phyloP scores from a whole-genome alignment of 345 rosid species.

The Hypericum perforatum region DNA sequence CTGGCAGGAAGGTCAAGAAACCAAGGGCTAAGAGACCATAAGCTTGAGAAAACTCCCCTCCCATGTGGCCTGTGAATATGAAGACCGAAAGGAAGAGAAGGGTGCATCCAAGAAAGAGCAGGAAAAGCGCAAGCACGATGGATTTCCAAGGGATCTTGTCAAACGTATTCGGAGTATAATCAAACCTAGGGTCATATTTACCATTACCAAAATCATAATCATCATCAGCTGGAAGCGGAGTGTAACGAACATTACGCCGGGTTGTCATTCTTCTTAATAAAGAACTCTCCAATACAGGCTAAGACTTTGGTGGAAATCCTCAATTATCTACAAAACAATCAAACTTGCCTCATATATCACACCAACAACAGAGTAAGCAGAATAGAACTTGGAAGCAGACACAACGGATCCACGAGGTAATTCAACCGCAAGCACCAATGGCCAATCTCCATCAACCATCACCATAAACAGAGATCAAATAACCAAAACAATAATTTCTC shows the following conservation, averaged over 20 bases:
- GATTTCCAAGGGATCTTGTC: conserved; percentile 83
- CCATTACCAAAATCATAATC: conserved; percentile 23
- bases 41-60: conserved; percentile 67
- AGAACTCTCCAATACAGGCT: no score
- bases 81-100: conserved; percentile 63
- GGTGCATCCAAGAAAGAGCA: conserved; percentile 55
- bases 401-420: no score
- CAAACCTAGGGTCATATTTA: conserved; percentile 54
- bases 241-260: conserved; percentile 42
- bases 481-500: no score
- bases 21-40: conserved; percentile 76
- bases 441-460: no score
- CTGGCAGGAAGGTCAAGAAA: conserved; percentile 73
- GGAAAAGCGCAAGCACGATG: conserved; percentile 56
- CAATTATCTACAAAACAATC: no score
- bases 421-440: no score
- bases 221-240: conserved; percentile 50
- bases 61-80: conserved; percentile 81
- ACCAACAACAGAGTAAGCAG: no score
- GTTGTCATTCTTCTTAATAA: conserved; percentile 34
- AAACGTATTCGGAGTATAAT: conserved; percentile 46
- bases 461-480: no score
- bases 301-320: no score
- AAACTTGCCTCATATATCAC: no score
- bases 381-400: no score